Evolutionary conservation across 768 basidiomycete species (phyloP), one percentile per base, ranked within the genome.

Genomic region (Mrakia frigida): DNA sequence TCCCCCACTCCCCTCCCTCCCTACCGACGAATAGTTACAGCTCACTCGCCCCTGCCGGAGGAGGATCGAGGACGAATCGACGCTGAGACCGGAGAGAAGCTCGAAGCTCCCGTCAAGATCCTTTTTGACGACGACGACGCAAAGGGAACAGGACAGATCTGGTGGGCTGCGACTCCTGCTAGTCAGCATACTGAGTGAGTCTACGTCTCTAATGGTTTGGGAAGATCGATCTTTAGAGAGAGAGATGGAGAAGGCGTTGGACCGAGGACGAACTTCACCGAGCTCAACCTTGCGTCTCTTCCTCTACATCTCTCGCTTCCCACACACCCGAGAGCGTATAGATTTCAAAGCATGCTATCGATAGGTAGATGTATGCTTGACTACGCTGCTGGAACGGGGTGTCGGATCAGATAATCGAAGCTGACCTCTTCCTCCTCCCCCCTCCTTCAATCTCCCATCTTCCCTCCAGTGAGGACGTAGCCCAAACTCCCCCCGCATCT

Each of bases 101-200:
- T 70, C 69, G 75, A 76, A 35, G 69, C 75, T 18, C 56, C 75
- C 10, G 69, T 71, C 59, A 16, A 14, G 21, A 76, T 76, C 56
- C 33, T 71, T 0, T 43, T 70, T 25, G 75, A 76, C 61, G 75
- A 71, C 61, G 75, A 71, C 59, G 21, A 71, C 10, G 39, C n/a
- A 25, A 35, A 61, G 0, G 41, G 33, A 0, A 50, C 46, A 35
- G 68, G 74, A 0, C 74, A 70, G 46, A 65, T 71, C 75, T 76
- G 75, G 75, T 69, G 39, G 28, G 69, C 18, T 0, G 7, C 3
- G 2, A 76, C 75, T 25, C 75, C 75, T 16, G 75, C 75, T 3
- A 31, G 50, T 28, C 56, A 76, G 23, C 21, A 31, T 23, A 60
- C 61, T 0, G 50, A 76, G 68, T 70, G 70, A 37, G 70, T 59